A percentile compares a stretch with the other conserved stretches of the same genome.
These are phyloP conservation scores for Neoarthrinium moseri DNA, from an alignment of 2,329 filamentous ascomycete species.

Conservation along the genomic window DNA sequence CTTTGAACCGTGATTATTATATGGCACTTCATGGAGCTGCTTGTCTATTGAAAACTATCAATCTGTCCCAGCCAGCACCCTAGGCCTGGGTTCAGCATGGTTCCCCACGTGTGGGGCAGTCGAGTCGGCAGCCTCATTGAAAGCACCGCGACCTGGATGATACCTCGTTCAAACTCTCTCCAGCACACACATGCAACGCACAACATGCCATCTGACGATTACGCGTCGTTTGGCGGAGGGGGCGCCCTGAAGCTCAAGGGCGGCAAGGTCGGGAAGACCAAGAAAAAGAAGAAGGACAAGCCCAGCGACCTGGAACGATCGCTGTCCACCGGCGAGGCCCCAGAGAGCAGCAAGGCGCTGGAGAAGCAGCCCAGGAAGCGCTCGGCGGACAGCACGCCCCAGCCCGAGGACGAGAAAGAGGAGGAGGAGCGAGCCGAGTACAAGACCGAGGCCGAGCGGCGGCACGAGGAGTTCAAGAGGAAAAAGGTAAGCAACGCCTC, in stretches of 20 bases:
- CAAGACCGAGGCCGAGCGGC: slow-evolving; percentile 84
- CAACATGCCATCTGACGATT: slow-evolving; percentile 74
- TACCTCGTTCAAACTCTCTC: no score
- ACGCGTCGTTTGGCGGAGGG: slow-evolving; percentile 61
- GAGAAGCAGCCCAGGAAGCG: slow-evolving; percentile 12
- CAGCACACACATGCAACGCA: no score
- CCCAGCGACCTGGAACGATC: slow-evolving; percentile 47
- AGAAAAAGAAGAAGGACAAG: slow-evolving; percentile 60
- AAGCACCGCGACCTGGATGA: no score
- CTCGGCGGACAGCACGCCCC: slow-evolving; percentile 18
- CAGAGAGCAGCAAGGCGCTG: slow-evolving; percentile 33
- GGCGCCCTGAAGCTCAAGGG: slow-evolving; percentile 88
- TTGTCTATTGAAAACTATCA: no score
- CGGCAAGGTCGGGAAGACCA: slow-evolving; percentile 59
- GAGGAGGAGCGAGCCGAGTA: slow-evolving; percentile 28
- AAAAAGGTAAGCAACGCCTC: slow-evolving; percentile 64
- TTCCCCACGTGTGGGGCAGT: no score
- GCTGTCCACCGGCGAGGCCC: slow-evolving; percentile 33
- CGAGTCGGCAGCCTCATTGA: no score
- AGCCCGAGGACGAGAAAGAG: slow-evolving; percentile 31
- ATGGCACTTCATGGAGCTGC: no score
- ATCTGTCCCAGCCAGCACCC: no score
- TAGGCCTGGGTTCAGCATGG: no score
- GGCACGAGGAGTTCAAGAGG: slow-evolving; percentile 76
- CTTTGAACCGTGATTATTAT: no score